Conservation (phyloP, 129 eudicot genomes). For the Smallanthus sonchifolius region DNA sequence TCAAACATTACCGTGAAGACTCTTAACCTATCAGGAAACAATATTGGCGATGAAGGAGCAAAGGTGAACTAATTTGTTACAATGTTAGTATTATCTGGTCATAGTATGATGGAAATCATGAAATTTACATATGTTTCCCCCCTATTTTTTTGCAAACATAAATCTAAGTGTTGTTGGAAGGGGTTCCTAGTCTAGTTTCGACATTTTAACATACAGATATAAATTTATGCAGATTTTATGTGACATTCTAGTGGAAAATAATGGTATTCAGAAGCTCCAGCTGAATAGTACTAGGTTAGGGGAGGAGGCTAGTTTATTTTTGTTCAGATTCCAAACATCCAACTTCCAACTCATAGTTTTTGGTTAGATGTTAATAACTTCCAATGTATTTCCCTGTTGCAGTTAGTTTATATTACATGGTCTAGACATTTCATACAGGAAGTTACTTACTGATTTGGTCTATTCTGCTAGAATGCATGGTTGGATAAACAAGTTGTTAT, state of each 20-base stretch:
- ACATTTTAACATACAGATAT: background rate
- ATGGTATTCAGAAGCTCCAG: constrained; percentile 79
- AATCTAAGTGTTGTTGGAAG: background rate
- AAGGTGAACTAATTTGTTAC: constrained; percentile 45
- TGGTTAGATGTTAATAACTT: constrained; percentile 3
- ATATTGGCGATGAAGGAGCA: constrained; percentile 93
- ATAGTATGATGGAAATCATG: background rate
- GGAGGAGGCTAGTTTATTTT: constrained; percentile 61
- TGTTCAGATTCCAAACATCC: background rate
- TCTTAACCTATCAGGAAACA: constrained; percentile 83
- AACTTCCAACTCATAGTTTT: background rate
- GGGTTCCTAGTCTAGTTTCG: constrained; percentile 2
- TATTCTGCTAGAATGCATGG: no score
- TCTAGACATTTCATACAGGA: no score
- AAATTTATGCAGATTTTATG: constrained; percentile 49
- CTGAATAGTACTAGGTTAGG: constrained; percentile 76
- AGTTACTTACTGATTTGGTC: no score
- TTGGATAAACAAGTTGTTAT: no score
- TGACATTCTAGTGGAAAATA: constrained; percentile 57
- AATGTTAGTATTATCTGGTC: constrained; percentile 2
- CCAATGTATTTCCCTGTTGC: constrained; percentile 15
- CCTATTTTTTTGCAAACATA: background rate
- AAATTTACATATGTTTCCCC: background rate
- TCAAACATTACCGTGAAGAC: constrained; percentile 67
- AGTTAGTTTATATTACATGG: no score